Evolutionary conservation across 1,139 yeast genomes (phyloP).

Genomic region (Pichia sp.): DNA sequence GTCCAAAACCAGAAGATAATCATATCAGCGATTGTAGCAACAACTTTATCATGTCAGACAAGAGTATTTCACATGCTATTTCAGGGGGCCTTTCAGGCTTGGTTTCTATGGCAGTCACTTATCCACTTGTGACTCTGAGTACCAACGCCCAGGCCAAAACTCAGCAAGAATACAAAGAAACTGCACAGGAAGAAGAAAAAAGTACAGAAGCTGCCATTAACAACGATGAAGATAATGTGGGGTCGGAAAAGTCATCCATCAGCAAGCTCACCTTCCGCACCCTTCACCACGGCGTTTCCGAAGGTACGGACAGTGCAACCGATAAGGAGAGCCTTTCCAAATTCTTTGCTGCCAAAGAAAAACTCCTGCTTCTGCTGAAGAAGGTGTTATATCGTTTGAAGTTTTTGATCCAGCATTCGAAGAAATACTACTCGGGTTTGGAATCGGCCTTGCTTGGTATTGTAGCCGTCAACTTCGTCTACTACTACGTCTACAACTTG

Average conservation of each 20-base stretch:
- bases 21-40: too few relatives aligned
- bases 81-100: constrained; percentile 96
- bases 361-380: neutral
- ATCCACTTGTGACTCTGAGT: constrained; percentile 79
- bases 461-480: constrained; percentile 78
- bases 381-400: constrained; percentile 8
- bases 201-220: constrained; percentile 9
- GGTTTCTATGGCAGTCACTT: constrained; percentile 76
- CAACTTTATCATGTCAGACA: constrained; percentile 15
- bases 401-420: constrained; percentile 9
- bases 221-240: neutral
- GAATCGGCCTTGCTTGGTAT: constrained; percentile 87
- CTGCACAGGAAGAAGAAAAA: constrained; percentile 14
- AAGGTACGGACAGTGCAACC: neutral
- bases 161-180: constrained; percentile 26
- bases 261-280: constrained; percentile 7
- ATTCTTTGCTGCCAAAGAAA: too few relatives aligned
- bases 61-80: constrained; percentile 69
- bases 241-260: constrained; percentile 9
- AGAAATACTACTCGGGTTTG: constrained; percentile 66
- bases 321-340: neutral
- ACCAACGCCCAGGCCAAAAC: constrained; percentile 72
- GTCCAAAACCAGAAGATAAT: too few relatives aligned
- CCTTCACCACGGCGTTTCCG: neutral
- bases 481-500: constrained; percentile 83